Percentiles rank a stretch among this genome's conserved stretches.
phyloP scores from a whole-genome alignment of 495 filamentous ascomycete species.

The Hypomontagnella monticulosa region DNA sequence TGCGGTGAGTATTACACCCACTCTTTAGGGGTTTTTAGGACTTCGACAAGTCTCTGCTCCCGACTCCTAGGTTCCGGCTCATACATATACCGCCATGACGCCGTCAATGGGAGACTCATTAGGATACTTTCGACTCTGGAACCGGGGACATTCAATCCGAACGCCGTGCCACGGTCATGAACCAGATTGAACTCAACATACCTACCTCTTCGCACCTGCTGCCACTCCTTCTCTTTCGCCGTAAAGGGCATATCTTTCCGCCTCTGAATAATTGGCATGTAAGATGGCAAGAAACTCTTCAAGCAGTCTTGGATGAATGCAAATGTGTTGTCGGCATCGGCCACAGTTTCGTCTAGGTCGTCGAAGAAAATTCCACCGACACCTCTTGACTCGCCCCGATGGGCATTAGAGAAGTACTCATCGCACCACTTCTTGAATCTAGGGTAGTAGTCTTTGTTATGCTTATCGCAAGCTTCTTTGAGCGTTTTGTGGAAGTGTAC shows the following conservation, averaged over 20 bases:
- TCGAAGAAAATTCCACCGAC: slow-evolving; percentile 99
- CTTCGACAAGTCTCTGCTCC: slow-evolving; percentile 79
- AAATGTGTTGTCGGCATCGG: slow-evolving; percentile 88
- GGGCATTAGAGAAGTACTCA: slow-evolving; percentile 93
- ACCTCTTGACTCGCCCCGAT: slow-evolving; percentile 88
- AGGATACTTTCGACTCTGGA: slow-evolving; percentile 94
- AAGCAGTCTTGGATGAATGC: slow-evolving; percentile 88
- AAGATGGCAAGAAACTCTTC: slow-evolving; percentile 87
- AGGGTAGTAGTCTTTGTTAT: slow-evolving; percentile 92
- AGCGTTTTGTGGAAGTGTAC: slow-evolving; percentile 95
- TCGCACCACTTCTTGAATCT: slow-evolving; percentile 99
- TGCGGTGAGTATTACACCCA: slow-evolving; percentile 76
- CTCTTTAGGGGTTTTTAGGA: slow-evolving; percentile 85
- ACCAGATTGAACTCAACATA: slow-evolving; percentile 99
- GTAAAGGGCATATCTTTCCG: slow-evolving; percentile 93
- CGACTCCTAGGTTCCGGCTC: slow-evolving; percentile 75
- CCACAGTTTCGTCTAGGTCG: slow-evolving; percentile 84
- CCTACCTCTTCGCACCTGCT: slow-evolving; percentile 88
- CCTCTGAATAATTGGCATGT: slow-evolving; percentile 85
- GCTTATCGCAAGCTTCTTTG: slow-evolving; percentile 92
- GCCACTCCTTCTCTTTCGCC: slow-evolving; percentile 89
- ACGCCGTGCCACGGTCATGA: slow-evolving; percentile 94
- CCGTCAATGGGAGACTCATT: slow-evolving; percentile 95
- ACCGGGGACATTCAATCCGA: slow-evolving; percentile 92
- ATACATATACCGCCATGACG: slow-evolving; percentile 96